Conservation (phyloP, 2,329 filamentous ascomycete species). For the Talaromyces sp. region DNA sequence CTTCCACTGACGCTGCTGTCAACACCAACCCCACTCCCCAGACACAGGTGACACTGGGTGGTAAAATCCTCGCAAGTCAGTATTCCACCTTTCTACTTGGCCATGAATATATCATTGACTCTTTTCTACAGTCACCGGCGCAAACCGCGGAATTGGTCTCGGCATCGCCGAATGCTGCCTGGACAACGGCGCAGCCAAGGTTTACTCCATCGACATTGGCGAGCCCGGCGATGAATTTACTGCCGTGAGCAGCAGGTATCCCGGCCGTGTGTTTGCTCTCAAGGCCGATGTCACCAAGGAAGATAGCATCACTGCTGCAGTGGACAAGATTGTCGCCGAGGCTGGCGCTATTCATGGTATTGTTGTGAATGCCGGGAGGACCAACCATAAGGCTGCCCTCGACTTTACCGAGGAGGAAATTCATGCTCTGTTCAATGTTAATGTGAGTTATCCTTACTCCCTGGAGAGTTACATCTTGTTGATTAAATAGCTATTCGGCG, state of each 20-base stretch:
- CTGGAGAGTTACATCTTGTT: background rate
- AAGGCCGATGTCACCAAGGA: slow-evolving; percentile 44
- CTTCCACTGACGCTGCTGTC: background rate
- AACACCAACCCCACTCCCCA: background rate
- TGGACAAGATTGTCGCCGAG: slow-evolving; percentile 35
- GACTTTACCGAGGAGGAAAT: slow-evolving; percentile 36
- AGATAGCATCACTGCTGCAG: slow-evolving; percentile 33
- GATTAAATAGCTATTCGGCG: slow-evolving; percentile 14
- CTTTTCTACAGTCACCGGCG: slow-evolving; percentile 23
- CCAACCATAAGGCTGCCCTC: slow-evolving; percentile 41
- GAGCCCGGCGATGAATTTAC: slow-evolving; percentile 28
- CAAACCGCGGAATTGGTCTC: slow-evolving; percentile 39
- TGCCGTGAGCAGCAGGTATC: slow-evolving; percentile 34
- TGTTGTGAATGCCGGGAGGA: slow-evolving; percentile 38
- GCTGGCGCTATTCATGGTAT: slow-evolving; percentile 40
- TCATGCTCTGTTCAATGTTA: slow-evolving; percentile 38
- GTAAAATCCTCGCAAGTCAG: background rate
- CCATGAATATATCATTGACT: background rate
- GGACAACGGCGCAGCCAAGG: slow-evolving; percentile 36
- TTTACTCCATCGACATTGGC: slow-evolving; percentile 38
- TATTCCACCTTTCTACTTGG: background rate
- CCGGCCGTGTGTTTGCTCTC: slow-evolving; percentile 39
- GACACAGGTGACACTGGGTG: background rate
- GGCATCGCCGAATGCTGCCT: slow-evolving; percentile 45
- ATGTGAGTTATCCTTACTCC: slow-evolving; percentile 15